These are phyloP conservation scores for Thymus quinquecostatus DNA, from an alignment of 257 asterid species.

Conservation along the genomic window DNA sequence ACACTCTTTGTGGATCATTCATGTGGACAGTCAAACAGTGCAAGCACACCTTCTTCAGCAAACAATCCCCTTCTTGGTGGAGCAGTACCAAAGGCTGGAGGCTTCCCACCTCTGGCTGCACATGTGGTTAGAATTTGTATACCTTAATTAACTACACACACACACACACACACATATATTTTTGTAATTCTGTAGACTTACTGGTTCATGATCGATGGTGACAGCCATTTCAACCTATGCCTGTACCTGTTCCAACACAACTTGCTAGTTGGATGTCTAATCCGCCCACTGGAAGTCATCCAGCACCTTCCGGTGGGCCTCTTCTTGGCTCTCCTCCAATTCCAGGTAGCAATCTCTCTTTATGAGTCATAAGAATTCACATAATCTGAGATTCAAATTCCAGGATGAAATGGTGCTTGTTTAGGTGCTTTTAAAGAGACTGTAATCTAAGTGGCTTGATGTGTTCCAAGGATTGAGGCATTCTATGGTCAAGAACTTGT, in stretches of 20 bases:
- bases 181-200: conserved; percentile 28
- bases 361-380: background rate
- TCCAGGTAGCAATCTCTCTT: conserved; percentile 47
- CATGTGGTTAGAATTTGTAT: conserved; percentile 63
- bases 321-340: conserved; percentile 73
- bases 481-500: background rate
- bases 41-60: conserved; percentile 90
- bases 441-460: background rate
- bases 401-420: background rate
- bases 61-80: conserved; percentile 75
- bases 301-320: conserved; percentile 78
- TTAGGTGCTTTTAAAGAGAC: conserved; percentile 2
- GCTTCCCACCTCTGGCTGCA: conserved; percentile 83
- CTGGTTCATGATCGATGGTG: conserved; percentile 20
- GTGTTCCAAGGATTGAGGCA: background rate
- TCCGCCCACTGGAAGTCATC: conserved; percentile 70
- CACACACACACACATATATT: too few species aligned
- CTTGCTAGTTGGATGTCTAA: conserved; percentile 99
- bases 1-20: conserved; percentile 96
- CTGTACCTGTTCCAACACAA: conserved; percentile 68
- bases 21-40: conserved; percentile 89
- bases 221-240: conserved; percentile 76
- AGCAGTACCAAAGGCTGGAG: conserved; percentile 79
- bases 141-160: background rate
- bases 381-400: background rate